Evolutionary conservation across 352 stramenopile genomes (phyloP), one percentile per base, ranked within the genome.

Genomic region (Phytopythium oedochilum): DNA sequence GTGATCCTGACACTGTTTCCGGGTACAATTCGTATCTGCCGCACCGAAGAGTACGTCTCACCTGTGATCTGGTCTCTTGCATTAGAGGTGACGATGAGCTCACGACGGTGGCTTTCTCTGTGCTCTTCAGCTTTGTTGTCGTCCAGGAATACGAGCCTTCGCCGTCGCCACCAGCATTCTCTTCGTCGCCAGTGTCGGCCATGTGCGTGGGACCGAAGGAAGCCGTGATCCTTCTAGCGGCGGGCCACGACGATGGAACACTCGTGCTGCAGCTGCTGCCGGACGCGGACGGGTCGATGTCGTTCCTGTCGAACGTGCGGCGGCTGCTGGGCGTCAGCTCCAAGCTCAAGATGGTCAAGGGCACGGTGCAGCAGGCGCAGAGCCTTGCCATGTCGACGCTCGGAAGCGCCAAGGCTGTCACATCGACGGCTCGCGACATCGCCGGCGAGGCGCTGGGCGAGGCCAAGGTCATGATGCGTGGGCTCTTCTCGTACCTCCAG

Each of bases 301-400:
- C 86, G 7, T 75, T 96, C 31, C 45, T 96, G 25, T 61, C 73
- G 1, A 91, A 83, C 38, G 64, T 94, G 17, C 72, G 86, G 18
- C 77, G 83, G 22, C 62, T 94, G 25, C 68, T 95, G 1, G 83
- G 82, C 10, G 75, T 95, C 18, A 92, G 73, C 44, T 84, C 84
- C 12, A 90, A 88, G 55, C 70, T 94, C 29, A 94, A 96, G 57
- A 86, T 89, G 35, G 84, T 96, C 34, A 93, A 92, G 49, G 86
- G 83, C 17, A 94, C 86, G 0, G 84, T 96, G 34, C 84, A 94
- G 55, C 86, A 96, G 44, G 86, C 86, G n/a, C 84, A 96, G 54
- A 92, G 74, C 14, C 63, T 96, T 11, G 86, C 84, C 11, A 79
- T 89, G 68, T 90, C 80, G 3, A 94, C 86, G 3, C 55, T 94